Evolutionary conservation across 805 yeast species (phyloP).

Genomic region (Yarrowia bubula): DNA sequence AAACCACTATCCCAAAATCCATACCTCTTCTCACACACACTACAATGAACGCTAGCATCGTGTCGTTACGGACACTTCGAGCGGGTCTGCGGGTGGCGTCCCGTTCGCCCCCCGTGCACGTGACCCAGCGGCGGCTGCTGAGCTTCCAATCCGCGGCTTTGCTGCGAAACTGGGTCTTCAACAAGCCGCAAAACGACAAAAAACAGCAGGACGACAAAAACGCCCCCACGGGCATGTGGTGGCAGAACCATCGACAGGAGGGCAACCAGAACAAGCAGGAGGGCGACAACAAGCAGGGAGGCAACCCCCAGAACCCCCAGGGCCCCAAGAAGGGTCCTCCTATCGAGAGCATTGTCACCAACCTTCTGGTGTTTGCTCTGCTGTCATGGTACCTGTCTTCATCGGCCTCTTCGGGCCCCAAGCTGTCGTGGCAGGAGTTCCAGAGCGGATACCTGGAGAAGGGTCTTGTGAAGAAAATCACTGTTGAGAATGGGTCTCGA

Average conservation of each 20-base stretch:
- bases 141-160: background rate
- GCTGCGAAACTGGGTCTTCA: conserved; percentile 10
- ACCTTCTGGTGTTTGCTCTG: conserved; percentile 23
- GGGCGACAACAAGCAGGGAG: background rate
- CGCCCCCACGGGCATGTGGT: conserved; percentile 13
- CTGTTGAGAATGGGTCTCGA: conserved; percentile 71
- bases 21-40: background rate
- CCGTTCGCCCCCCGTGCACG: background rate
- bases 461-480: conserved; percentile 69
- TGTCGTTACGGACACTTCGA: conserved; percentile 25
- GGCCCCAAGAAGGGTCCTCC: conserved; percentile 6
- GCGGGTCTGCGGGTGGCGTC: conserved; percentile 3
- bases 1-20: background rate
- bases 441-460: conserved; percentile 68
- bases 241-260: conserved; percentile 20
- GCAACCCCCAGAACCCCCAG: background rate
- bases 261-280: background rate
- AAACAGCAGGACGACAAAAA: conserved; percentile 10
- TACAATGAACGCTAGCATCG: conserved; percentile 16
- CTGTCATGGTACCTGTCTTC: conserved; percentile 16
- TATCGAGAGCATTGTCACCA: conserved; percentile 11
- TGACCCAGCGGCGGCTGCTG: background rate
- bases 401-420: background rate
- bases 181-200: background rate
- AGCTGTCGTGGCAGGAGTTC: conserved; percentile 80